phyloP scores from a whole-genome alignment of 169 alveolate species.

The Babesia divergens region DNA sequence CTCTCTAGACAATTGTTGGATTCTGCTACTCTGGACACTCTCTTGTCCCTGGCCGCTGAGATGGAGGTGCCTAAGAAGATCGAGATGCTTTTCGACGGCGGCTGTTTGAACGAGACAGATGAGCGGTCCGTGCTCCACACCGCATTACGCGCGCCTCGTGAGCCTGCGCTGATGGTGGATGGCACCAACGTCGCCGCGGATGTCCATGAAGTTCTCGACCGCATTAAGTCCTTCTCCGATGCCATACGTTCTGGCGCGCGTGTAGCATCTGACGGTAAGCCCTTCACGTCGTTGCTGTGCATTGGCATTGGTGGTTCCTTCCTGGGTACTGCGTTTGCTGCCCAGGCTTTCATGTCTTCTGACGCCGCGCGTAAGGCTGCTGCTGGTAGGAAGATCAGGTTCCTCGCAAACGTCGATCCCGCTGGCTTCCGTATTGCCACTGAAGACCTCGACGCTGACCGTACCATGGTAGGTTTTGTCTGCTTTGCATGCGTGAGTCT shows the following conservation, averaged over 20 bases:
- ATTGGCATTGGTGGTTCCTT: slow-evolving; percentile 99
- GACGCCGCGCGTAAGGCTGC: slow-evolving; percentile 26
- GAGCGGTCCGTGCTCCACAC: slow-evolving; percentile 94
- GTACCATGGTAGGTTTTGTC: slow-evolving; percentile 76
- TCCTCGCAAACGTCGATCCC: slow-evolving; percentile 99
- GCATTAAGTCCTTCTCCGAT: slow-evolving; percentile 72
- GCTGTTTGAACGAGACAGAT: slow-evolving; percentile 91
- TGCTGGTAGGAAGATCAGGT: slow-evolving; percentile 80
- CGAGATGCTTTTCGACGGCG: slow-evolving; percentile 80
- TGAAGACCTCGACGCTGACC: slow-evolving; percentile 90
- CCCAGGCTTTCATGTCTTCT: slow-evolving; percentile 81
- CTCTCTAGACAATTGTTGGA: slow-evolving; percentile 54
- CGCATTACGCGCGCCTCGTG: slow-evolving; percentile 86
- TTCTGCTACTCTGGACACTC: slow-evolving; percentile 16
- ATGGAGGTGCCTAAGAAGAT: slow-evolving; percentile 56
- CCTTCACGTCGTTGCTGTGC: slow-evolving; percentile 86
- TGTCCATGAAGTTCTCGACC: slow-evolving; percentile 67
- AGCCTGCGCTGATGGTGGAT: background rate
- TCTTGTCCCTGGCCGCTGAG: slow-evolving; percentile 34
- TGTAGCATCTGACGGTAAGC: slow-evolving; percentile 90
- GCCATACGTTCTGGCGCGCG: slow-evolving; percentile 82
- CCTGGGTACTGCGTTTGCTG: slow-evolving; percentile 92
- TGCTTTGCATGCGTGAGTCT: background rate
- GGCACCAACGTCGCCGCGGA: slow-evolving; percentile 31
- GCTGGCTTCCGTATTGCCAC: slow-evolving; percentile 90